Evolutionary conservation across 2,329 filamentous ascomycete species (phyloP), one percentile per base, ranked within the genome.

Genomic region (Chaetomiaceae sp.): DNA sequence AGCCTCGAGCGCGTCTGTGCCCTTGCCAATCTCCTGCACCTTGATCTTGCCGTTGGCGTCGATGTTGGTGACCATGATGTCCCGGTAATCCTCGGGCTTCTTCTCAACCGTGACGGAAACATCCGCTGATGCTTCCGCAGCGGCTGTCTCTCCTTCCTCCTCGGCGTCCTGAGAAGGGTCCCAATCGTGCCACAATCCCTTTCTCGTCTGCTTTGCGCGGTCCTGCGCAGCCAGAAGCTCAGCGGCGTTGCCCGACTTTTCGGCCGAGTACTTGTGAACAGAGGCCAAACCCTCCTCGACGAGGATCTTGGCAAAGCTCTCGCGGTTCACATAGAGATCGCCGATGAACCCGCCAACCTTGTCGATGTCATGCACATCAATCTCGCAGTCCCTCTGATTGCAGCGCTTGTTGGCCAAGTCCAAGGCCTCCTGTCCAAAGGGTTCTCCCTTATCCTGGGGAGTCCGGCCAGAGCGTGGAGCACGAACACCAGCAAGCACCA

Each of bases 321-420:
- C 92, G 48, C 91, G 88, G 76, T 90, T 92, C 69, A 99, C 82
- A 70, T 90, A 96, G 21, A 99, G 78, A 13, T 90, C 89, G 51
- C 94, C 94, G 62, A 99, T 97, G 76, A 99, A 99, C 33, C 94
- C 94, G 64, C 94, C 94, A 23, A 94, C 86, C 77, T 96, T 97
- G 78, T 99, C 94, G 61, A 90, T 88, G 64, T 91, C 90, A 69
- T 96, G 85, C 18, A 99, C 87, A 64, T 99, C 91, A 54, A 99
- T 89, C 71, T 97, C 92, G 44, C 94, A 91, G 70, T 99, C 94
- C 50, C 94, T 86, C 75, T 99, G 94, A 76, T 90, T 87, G 73
- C 87, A 90, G 53, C 91, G 84, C 64, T 83, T 86, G 71, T 89
- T 90, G 44, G 92, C 91, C 61, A 97, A 85, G 46, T 99, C 92